Base-by-base conservation (phyloP, 2,329 filamentous ascomycete genomes). In the Pseudohalonectria lignicola region DNA sequence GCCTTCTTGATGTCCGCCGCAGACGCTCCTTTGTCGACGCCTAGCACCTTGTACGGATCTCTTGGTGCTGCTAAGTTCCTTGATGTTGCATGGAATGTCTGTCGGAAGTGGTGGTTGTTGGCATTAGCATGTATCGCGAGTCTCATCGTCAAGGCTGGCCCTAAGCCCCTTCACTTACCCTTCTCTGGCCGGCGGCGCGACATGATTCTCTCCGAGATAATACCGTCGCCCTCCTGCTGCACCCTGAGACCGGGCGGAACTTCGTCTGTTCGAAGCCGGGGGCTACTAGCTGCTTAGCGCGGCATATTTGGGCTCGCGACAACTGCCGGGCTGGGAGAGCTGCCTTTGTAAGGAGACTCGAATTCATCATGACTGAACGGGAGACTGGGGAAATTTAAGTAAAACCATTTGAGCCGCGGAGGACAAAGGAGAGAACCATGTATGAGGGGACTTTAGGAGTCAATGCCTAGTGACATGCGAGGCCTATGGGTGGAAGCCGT, bases 1-100 rank as follows among this genome's bases (percentile, higher is more conserved):
- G 92, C 88, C 60, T 95, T 96, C 59, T 98, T 98, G 57, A 98
- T 96, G 26, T 96, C 90, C 42, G 77, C 68, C 3, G 86, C 66
- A 2, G 85, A 79, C n/a, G 92, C 86, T 44, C 63, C 72, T 58
- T 90, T 94, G 52, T 69, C 69, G 21, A 98, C 86, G 12, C 92
- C 92, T 20, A 98, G 78, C 4, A 84, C 74, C 47, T 78, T 75
- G 61, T 98, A 98, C 1, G 92, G 92, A 52, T 98, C 84, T 56
- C 85, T 76, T 28, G 55, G 61, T 20, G 76, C 62, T 5, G 69
- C 69, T 17, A 66, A 54, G 5, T 57, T 50, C 32, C 59, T 60
- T 32, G 60, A 53, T 32, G 79, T 81, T 18, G 76, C 74, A 55
- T 80, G 79, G 56, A 81, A 84, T 23, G 64, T 49, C 62, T 77